Conservation (phyloP, 306 rosid species). For the Rubus parviflorus region DNA sequence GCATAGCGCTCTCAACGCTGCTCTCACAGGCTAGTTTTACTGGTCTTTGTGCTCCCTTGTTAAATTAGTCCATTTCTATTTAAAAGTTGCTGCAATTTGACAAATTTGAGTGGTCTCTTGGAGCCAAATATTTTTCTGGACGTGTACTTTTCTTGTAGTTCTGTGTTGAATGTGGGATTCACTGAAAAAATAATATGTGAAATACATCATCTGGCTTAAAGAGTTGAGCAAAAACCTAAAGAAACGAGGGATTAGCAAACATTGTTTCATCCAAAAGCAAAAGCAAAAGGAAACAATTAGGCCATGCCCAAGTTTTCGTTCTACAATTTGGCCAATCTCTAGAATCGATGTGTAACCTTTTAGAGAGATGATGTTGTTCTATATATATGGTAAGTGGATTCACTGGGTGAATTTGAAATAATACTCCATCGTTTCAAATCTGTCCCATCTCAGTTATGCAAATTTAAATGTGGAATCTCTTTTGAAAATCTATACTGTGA, state of each 20-base stretch:
- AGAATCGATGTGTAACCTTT: neutral
- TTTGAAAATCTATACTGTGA: neutral
- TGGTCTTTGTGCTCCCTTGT: conserved; percentile 25
- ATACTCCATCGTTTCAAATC: neutral
- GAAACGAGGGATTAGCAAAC: neutral
- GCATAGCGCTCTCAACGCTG: conserved; percentile 81
- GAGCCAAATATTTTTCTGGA: conserved; percentile 38
- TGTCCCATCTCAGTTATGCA: neutral
- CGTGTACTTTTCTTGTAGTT: conserved; percentile 32
- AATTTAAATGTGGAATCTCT: neutral
- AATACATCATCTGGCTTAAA: conserved; percentile 35
- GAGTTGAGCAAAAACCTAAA: conserved; percentile 38
- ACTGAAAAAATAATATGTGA: conserved; percentile 44
- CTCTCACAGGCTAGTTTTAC: conserved; percentile 64
- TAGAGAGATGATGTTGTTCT: neutral
- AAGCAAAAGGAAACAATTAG: neutral
- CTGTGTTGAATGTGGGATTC: conserved; percentile 46
- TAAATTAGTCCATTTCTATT: conserved; percentile 26
- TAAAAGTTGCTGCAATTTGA: conserved; percentile 21
- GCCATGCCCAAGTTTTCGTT: neutral
- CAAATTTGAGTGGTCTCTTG: conserved; percentile 41
- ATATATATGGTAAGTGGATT: neutral
- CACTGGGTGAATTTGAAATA: neutral
- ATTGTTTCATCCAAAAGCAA: neutral
- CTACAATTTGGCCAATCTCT: neutral